These are phyloP conservation scores for Coemansia reversa DNA, from an alignment of 192 early-diverging fungal genomes.

Conservation along the genomic window DNA sequence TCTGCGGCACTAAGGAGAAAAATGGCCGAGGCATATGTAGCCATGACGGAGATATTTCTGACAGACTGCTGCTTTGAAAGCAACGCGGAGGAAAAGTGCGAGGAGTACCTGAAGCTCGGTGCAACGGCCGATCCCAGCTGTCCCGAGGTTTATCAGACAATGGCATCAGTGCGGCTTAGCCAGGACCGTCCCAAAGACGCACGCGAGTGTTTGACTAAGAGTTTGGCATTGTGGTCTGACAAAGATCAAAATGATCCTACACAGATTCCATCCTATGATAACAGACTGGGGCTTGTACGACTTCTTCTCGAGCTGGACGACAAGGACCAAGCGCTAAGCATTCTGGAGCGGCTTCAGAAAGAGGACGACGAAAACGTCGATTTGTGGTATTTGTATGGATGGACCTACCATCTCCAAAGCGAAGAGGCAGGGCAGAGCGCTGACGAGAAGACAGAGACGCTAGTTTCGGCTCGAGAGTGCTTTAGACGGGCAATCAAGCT, in stretches of 20 bases:
- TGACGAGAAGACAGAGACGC: conserved; percentile 33
- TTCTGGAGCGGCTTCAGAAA: conserved; percentile 77
- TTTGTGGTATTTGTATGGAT: conserved; percentile 94
- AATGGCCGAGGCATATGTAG: conserved; percentile 82
- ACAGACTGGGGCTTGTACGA: conserved; percentile 79
- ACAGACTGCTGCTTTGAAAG: conserved; percentile 96
- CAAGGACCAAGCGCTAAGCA: conserved; percentile 73
- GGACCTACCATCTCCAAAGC: conserved; percentile 84
- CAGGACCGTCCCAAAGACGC: conserved; percentile 84
- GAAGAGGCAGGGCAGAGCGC: conserved; percentile 63
- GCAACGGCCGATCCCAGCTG: conserved; percentile 65
- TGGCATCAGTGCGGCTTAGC: conserved; percentile 87
- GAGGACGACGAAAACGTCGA: conserved; percentile 94
- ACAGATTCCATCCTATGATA: conserved; percentile 73
- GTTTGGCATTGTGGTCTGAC: conserved; percentile 72
- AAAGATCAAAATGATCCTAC: conserved; percentile 51
- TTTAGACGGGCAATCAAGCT: conserved; percentile 57
- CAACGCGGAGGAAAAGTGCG: conserved; percentile 85
- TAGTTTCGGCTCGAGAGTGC: conserved; percentile 44
- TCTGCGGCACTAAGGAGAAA: conserved; percentile 59
- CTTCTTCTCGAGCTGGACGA: conserved; percentile 82
- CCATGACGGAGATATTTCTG: conserved; percentile 96
- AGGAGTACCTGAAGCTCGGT: conserved; percentile 69
- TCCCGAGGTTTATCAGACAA: conserved; percentile 83
- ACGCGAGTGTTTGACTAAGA: conserved; percentile 60